Percentiles rank a stretch among this genome's conserved stretches.
Conservation (phyloP, 345 rosid genomes). For the Aquilaria yunnanensis region DNA sequence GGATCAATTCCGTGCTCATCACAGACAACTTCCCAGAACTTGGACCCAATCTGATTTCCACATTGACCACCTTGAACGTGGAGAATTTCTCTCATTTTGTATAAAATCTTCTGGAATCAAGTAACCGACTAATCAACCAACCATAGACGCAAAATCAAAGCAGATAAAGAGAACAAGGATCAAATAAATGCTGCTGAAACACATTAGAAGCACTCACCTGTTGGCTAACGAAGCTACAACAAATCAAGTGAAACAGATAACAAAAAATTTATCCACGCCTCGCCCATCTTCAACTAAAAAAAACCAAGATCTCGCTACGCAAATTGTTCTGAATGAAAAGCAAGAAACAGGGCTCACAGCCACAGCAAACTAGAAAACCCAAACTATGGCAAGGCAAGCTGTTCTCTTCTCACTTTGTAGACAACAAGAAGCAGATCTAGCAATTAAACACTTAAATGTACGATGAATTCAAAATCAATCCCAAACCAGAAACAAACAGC, state of each 20-base stretch:
- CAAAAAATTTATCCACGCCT: neutral
- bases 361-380: neutral
- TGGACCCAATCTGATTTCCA: constrained; percentile 23
- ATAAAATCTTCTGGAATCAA: neutral
- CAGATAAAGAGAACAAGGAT: neutral
- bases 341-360: neutral
- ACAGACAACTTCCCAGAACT: constrained; percentile 16
- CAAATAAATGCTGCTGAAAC: neutral
- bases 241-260: neutral
- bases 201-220: neutral
- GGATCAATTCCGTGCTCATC: constrained; percentile 22
- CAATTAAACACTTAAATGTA: neutral
- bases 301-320: neutral
- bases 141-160: neutral
- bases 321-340: neutral
- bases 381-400: no score
- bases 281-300: neutral
- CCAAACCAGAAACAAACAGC: no score
- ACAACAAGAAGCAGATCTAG: neutral
- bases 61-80: constrained; percentile 25
- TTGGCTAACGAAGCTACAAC: neutral
- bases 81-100: constrained; percentile 21
- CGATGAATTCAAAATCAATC: no score
- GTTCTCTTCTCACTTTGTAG: no score
- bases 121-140: neutral